Conservation (phyloP, 805 yeast genomes). For the Suhomyces pyralidae region DNA sequence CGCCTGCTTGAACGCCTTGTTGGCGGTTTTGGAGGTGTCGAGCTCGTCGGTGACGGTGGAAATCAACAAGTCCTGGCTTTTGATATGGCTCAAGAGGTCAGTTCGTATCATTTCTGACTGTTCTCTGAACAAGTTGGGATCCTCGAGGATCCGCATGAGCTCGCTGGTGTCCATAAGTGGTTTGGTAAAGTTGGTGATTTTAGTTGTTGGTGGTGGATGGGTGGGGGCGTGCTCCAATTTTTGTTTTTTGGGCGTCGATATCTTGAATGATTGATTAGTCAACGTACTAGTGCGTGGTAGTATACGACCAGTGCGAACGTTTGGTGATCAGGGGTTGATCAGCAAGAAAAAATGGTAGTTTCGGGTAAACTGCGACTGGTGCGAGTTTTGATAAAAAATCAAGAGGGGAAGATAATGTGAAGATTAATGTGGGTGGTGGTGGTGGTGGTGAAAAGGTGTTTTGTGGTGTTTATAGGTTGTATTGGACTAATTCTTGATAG, state of each 20-base stretch:
- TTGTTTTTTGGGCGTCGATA: slow-evolving; percentile 1
- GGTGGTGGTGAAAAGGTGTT: too few species aligned
- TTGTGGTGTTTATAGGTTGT: too few species aligned
- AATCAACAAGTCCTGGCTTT: slow-evolving; percentile 28
- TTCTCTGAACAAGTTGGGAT: slow-evolving; percentile 32
- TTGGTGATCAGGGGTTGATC: too few species aligned
- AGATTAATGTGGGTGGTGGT: too few species aligned
- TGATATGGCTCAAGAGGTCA: slow-evolving; percentile 27
- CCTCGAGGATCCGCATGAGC: slow-evolving; percentile 35
- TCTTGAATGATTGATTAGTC: neutral
- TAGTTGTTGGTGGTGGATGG: too few species aligned
- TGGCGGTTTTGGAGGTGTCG: slow-evolving; percentile 46
- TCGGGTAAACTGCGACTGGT: too few species aligned
- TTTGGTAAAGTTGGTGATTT: neutral
- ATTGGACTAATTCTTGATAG: too few species aligned
- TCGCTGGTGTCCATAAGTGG: slow-evolving; percentile 29
- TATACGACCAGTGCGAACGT: too few species aligned
- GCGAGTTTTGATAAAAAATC: too few species aligned
- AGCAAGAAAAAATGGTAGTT: too few species aligned
- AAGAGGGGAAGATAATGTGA: too few species aligned
- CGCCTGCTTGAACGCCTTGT: slow-evolving; percentile 69
- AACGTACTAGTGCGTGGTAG: too few species aligned
- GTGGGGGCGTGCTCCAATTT: neutral
- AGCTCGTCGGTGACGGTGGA: slow-evolving; percentile 27
- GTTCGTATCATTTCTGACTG: slow-evolving; percentile 29